Conservation (phyloP, 1,284 basidiomycete genomes). For the Mycena citricolor region DNA sequence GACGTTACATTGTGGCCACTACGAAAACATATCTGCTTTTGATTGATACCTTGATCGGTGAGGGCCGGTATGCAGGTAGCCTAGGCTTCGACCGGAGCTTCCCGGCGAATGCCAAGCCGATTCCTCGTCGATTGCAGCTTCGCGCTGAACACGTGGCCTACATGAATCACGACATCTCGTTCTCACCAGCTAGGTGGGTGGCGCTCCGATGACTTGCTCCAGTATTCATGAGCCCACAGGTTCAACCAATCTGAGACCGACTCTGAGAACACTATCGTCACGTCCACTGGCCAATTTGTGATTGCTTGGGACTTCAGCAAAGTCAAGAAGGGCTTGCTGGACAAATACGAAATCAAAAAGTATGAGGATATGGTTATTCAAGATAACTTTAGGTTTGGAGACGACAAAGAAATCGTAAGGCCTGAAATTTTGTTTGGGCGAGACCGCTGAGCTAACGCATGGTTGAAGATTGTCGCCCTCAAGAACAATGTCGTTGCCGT, state of each 20-base stretch:
- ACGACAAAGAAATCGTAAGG: conserved; percentile 90
- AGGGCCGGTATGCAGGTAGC: conserved; percentile 84
- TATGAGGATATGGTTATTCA: conserved; percentile 95
- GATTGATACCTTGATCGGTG: conserved; percentile 94
- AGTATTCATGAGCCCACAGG: conserved; percentile 42
- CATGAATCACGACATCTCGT: conserved; percentile 87
- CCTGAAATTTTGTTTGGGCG: conserved; percentile 6
- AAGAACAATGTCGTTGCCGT: conserved; percentile 93
- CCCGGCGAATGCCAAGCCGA: conserved; percentile 92
- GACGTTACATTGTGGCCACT: conserved; percentile 94
- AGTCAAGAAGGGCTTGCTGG: conserved; percentile 87
- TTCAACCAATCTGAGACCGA: conserved; percentile 90
- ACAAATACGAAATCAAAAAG: conserved; percentile 96
- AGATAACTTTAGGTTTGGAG: conserved; percentile 94
- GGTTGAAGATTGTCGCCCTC: conserved; percentile 81
- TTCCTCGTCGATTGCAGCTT: conserved; percentile 80
- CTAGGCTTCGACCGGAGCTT: conserved; percentile 95
- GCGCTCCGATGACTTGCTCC: neutral
- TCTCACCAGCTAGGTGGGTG: conserved; percentile 84
- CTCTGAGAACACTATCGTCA: conserved; percentile 94
- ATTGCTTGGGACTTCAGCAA: conserved; percentile 96
- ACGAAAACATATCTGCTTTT: conserved; percentile 94
- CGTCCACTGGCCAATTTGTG: conserved; percentile 93
- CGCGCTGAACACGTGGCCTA: conserved; percentile 88
- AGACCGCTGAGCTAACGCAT: conserved; percentile 11